Conservation (phyloP, 2,329 filamentous ascomycete species). For the Curvularia eragrostidis region DNA sequence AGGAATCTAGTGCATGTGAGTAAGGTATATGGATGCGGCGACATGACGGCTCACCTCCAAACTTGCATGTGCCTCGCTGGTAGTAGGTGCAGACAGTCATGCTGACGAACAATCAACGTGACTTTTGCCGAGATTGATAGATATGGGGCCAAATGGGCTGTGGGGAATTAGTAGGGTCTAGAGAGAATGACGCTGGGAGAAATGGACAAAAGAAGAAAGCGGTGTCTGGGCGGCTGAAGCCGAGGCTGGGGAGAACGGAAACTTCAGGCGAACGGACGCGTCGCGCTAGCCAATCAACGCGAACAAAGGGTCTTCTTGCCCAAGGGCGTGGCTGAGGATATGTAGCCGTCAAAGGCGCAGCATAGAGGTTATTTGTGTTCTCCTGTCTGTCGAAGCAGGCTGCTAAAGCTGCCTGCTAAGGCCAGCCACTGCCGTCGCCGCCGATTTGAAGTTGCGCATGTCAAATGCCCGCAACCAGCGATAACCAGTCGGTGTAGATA, state of each 20-base stretch:
- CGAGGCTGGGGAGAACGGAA: constrained; percentile 19
- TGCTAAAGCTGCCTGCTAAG: background rate
- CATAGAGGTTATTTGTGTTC: constrained; percentile 17
- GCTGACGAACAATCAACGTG: constrained; percentile 5
- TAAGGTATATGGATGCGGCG: background rate
- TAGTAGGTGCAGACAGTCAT: constrained; percentile 68
- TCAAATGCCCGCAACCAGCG: constrained; percentile 7
- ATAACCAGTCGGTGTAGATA: constrained; percentile 15
- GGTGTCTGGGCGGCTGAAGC: constrained; percentile 14
- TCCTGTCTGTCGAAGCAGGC: constrained; percentile 24
- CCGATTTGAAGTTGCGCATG: constrained; percentile 31
- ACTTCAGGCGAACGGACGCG: constrained; percentile 27
- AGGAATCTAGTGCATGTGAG: constrained; percentile 57
- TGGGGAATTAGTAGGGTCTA: constrained; percentile 19
- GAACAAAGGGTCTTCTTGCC: constrained; percentile 15
- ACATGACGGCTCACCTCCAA: constrained; percentile 61
- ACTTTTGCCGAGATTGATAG: background rate
- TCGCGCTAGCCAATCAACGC: constrained; percentile 30
- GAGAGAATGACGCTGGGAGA: constrained; percentile 11
- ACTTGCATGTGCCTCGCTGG: constrained; percentile 69
- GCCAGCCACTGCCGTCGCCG: constrained; percentile 9
- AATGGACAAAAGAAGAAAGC: constrained; percentile 11
- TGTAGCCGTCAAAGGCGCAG: constrained; percentile 8
- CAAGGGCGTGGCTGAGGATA: constrained; percentile 8
- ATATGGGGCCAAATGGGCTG: constrained; percentile 21